Base-by-base conservation (phyloP, 331 rosid genomes). In the Quercus tomentella region DNA sequence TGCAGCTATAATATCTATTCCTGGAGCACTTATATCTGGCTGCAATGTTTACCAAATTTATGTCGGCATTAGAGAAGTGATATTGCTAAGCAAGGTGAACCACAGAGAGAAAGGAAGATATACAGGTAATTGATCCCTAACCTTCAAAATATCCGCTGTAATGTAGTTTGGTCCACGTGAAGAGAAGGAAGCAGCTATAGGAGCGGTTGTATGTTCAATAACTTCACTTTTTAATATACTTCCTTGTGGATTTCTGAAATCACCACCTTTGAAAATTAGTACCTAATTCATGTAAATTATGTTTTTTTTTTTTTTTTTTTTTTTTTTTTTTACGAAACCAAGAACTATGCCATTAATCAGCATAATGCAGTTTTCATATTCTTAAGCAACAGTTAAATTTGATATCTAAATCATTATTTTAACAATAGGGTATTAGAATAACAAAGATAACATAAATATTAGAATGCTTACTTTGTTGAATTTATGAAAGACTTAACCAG, bases 111-210 rank as follows among this genome's bases (percentile, higher is more conserved):
- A n/a, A 12, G 7, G 16, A 15, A 60, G 67, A 12, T 26, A 56
- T n/a, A 2, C 18, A 60, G 28, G 33, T 60, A 22, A 23, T 9
- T 60, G 67, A 25, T 4, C 31, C 33, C 67, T 25, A 60, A 23
- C 66, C 66, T 80, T 82, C 11, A 80, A 3, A 22, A 84, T 79
- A 15, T 81, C 80, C 0, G 72, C 52, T 61, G 61, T 26, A 31
- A 69, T 54, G 1, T 3, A 0, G 41, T 77, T 81, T 8, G 88
- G 88, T 56, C 88, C 85, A 5, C 82, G 80, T 3, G 80, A 81
- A 25, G 85, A 81, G 73, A 67, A 77, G 2, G 23, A 14, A 9
- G 74, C 80, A 26, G 55, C 78, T 4, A n/a, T 17, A 0, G 82
- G 83, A n/a, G 85, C 80, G 16, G 35, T 52, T 12, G 11, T 4